phyloP scores from a whole-genome alignment of 495 filamentous ascomycete genomes.

The Hypoxylon trugodes region DNA sequence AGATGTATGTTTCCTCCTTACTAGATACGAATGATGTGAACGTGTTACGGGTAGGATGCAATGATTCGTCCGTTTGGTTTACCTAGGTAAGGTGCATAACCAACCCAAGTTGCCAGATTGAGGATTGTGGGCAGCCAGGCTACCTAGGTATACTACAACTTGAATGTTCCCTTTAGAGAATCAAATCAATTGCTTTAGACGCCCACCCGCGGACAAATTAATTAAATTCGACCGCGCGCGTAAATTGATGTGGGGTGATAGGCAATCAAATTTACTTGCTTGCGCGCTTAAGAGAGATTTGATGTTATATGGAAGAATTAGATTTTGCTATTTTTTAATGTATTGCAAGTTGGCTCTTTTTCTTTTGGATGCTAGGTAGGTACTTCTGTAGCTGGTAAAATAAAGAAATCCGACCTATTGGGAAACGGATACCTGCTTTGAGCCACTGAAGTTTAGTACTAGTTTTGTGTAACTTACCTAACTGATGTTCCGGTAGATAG shows the following conservation, averaged over 20 bases:
- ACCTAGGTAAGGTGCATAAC: no score
- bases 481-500: conserved; percentile 10
- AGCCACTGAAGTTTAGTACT: conserved; percentile 1
- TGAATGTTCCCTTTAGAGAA: no score
- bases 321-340: no score
- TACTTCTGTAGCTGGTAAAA: not conserved
- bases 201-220: not conserved
- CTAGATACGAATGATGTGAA: not conserved
- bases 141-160: no score
- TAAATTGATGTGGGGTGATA: conserved; percentile 18
- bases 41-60: no score
- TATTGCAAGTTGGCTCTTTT: not conserved
- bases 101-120: no score
- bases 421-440: conserved; percentile 5
- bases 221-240: conserved; percentile 32
- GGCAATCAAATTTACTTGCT: conserved; percentile 5
- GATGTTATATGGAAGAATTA: not conserved
- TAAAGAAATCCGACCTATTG: conserved; percentile 3
- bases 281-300: not conserved
- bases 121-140: no score
- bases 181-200: conserved; percentile 5
- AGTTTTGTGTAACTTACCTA: conserved; percentile 22
- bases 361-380: not conserved
- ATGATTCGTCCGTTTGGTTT: no score
- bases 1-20: not conserved